Base-by-base conservation (phyloP, 2,329 filamentous ascomycete genomes). In the Aspergillus pseudoviridinutans region DNA sequence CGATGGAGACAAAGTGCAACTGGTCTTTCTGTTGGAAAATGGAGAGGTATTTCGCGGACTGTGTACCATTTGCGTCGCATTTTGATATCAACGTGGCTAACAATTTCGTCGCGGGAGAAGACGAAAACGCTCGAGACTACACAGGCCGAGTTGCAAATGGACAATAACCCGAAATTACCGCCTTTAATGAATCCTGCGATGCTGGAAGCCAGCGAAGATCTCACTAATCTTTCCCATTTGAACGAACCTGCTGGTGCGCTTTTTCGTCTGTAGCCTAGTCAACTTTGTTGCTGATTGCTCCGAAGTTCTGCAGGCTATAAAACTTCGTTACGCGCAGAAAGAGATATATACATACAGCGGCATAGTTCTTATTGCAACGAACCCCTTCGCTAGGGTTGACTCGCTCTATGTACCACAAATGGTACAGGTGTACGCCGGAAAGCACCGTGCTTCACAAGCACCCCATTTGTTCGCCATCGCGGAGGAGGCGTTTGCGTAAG, bases 331-430 rank as follows among this genome's bases (percentile, higher is more conserved):
- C 79, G 84, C 90, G 62, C 94, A 99, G 76, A 97, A 97, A 79
- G 94, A 99, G 76, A 99, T 99, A 70, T 99, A 99, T 82, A 99
- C 94, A 71, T 99, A 99, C 81, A 96, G 91, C 74, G 94, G 94
- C 73, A 97, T 99, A 71, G 94, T 99, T 64, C 83, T 99, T 67
- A 99, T 99, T 79, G 94, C 94, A 62, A 96, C 94, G 62, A 99
- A 99, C 78, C 94, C 94, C 24, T 99, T 99, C 71, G 94, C 95
- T 54, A 86, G 94, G 64, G 92, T 99, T 65, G 94, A 99, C 75
- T 99, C 94, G 46, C 86, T 99, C 71, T 99, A 99, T 77, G 94
- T 99, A 10, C 92, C 93, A 20, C 94, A 94, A 64, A 99, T 99
- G 93, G 92, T 99, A n/a, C 94, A 99, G 76, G 92, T 97, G 42